These are phyloP conservation scores for Adansonia gregorii DNA, from an alignment of 441 rosid genomes.

Conservation along the genomic window DNA sequence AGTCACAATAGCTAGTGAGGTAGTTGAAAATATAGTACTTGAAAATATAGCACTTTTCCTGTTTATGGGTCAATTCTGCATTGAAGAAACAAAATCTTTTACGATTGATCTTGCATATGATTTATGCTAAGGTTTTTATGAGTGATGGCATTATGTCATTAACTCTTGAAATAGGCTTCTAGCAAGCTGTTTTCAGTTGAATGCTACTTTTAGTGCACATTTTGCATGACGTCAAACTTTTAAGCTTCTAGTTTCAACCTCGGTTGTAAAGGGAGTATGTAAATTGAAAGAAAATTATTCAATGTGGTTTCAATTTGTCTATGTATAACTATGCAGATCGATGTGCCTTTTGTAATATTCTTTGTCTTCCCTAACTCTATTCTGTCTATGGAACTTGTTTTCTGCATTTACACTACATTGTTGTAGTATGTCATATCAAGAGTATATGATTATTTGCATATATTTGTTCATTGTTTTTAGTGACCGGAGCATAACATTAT, in stretches of 20 bases:
- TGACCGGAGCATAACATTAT: slow-evolving; percentile 81
- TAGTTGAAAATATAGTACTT: neutral
- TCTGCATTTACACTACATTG: neutral
- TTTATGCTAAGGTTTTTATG: neutral
- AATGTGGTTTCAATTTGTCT: neutral
- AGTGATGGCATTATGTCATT: neutral
- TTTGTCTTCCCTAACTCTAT: neutral
- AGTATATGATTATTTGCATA: neutral
- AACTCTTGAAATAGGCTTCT: neutral
- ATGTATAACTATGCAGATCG: neutral
- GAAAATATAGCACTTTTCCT: no score
- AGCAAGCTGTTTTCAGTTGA: neutral
- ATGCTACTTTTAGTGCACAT: neutral
- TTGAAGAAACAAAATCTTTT: neutral
- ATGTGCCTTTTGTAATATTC: neutral
- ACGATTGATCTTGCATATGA: neutral
- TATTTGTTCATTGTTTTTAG: slow-evolving; percentile 43
- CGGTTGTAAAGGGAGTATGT: neutral
- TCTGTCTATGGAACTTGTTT: neutral
- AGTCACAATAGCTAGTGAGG: no score
- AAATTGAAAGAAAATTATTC: neutral
- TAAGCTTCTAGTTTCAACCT: neutral
- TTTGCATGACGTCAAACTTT: neutral
- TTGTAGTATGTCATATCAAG: neutral
- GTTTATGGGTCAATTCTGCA: neutral